phyloP scores from a whole-genome alignment of 176 grass and related monocot species.

The Elymus sibiricus region DNA sequence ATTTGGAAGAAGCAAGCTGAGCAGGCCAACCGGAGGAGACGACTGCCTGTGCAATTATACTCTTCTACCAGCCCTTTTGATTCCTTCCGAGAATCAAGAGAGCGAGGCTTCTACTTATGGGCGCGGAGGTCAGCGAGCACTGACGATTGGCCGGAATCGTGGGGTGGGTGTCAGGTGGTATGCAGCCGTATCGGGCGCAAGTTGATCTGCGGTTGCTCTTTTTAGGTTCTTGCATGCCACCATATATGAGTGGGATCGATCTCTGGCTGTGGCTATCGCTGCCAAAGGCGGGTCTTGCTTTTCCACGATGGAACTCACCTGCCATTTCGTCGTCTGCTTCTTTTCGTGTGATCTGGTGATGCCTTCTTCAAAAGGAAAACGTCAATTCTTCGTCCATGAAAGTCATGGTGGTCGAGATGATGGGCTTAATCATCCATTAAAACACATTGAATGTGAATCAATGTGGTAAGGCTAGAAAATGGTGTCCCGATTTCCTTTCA shows the following conservation, averaged over 20 bases:
- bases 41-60: background rate
- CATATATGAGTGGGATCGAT: slow-evolving; percentile 17
- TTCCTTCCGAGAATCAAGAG: background rate
- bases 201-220: slow-evolving; percentile 22
- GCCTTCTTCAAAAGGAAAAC: background rate
- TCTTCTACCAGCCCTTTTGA: background rate
- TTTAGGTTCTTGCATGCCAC: background rate
- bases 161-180: background rate
- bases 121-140: slow-evolving; percentile 5
- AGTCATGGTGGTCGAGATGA: background rate
- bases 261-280: slow-evolving; percentile 30
- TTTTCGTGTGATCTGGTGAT: background rate
- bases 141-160: background rate
- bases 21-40: background rate
- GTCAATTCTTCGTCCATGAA: background rate
- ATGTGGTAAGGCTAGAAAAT: background rate
- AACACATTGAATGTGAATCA: background rate
- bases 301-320: background rate
- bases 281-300: slow-evolving; percentile 10
- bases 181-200: background rate
- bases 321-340: background rate
- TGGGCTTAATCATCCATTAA: background rate
- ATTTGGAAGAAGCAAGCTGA: slow-evolving; percentile 1
- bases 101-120: slow-evolving; percentile 19
- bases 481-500: background rate